phyloP scores from a whole-genome alignment of 139 green algal species.

The Micractinium sp. region DNA sequence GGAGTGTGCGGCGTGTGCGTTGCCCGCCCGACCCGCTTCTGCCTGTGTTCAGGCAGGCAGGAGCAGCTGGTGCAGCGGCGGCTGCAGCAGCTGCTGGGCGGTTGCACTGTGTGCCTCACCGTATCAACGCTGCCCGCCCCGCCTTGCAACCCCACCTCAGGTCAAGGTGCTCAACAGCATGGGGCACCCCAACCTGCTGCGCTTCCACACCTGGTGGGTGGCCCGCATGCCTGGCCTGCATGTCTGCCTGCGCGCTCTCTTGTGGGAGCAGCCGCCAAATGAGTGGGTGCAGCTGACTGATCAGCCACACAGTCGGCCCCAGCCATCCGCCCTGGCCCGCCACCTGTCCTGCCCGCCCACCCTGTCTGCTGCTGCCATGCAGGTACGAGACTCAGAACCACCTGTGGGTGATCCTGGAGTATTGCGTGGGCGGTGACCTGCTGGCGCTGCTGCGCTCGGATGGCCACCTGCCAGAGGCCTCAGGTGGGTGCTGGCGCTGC shows the following conservation, averaged over 20 bases:
- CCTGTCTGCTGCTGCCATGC: not conserved
- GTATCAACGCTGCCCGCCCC: too few relatives aligned
- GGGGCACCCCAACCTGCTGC: slow-evolving; percentile 89
- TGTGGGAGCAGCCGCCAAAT: too few relatives aligned
- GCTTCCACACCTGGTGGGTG: slow-evolving; percentile 90
- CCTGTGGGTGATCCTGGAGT: slow-evolving; percentile 97
- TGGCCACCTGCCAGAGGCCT: slow-evolving; percentile 80
- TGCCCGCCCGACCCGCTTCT: too few relatives aligned
- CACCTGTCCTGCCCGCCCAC: not conserved
- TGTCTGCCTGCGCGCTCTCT: not conserved
- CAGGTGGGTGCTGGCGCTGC: not conserved
- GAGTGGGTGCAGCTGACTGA: too few relatives aligned
- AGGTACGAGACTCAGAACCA: slow-evolving; percentile 38
- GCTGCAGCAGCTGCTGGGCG: too few relatives aligned
- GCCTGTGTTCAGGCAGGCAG: too few relatives aligned
- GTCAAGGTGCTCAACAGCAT: slow-evolving; percentile 88
- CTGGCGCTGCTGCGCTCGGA: slow-evolving; percentile 87
- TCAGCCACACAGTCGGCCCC: not conserved
- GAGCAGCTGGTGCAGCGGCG: too few relatives aligned
- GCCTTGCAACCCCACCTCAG: slow-evolving; percentile 46
- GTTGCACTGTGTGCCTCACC: too few relatives aligned
- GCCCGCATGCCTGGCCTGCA: not conserved
- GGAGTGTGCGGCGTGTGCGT: not conserved
- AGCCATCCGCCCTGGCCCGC: not conserved
- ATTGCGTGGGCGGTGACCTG: slow-evolving; percentile 95